These are phyloP conservation scores for Cercis canadensis DNA, from an alignment of 306 rosid species.

Conservation along the genomic window DNA sequence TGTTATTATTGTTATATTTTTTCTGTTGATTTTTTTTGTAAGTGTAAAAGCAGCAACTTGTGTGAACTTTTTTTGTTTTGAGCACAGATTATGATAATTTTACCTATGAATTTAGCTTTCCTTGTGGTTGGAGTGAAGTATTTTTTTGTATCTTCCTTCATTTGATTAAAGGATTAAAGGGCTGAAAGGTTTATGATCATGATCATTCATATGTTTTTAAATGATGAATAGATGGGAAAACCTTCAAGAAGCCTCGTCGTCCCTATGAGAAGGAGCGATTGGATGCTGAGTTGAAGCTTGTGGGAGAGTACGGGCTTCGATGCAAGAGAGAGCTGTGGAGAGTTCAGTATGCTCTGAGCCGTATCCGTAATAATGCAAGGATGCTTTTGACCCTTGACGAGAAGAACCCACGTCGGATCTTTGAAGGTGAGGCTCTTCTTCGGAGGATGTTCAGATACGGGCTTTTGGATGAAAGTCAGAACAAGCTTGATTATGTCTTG, in stretches of 20 bases:
- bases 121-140: no score
- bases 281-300: conserved; percentile 61
- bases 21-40: no score
- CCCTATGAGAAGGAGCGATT: conserved; percentile 74
- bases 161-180: no score
- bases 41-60: no score
- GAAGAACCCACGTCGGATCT: conserved; percentile 66
- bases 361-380: conserved; percentile 63
- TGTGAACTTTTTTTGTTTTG: no score
- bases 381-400: conserved; percentile 60
- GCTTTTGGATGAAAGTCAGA: conserved; percentile 58
- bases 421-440: conserved; percentile 60
- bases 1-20: no score
- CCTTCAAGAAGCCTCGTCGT: conserved; percentile 72
- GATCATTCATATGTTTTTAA: no score
- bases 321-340: conserved; percentile 67
- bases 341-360: conserved; percentile 57
- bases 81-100: no score
- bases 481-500: conserved; percentile 66
- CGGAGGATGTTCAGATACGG: conserved; percentile 62
- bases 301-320: conserved; percentile 61
- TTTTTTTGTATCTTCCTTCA: no score
- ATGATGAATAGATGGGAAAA: conserved; percentile 52
- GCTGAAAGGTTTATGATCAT: no score
- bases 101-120: no score